Evolutionary conservation across 805 yeast genomes (phyloP).

Genomic region (Candida qinlingensis): DNA sequence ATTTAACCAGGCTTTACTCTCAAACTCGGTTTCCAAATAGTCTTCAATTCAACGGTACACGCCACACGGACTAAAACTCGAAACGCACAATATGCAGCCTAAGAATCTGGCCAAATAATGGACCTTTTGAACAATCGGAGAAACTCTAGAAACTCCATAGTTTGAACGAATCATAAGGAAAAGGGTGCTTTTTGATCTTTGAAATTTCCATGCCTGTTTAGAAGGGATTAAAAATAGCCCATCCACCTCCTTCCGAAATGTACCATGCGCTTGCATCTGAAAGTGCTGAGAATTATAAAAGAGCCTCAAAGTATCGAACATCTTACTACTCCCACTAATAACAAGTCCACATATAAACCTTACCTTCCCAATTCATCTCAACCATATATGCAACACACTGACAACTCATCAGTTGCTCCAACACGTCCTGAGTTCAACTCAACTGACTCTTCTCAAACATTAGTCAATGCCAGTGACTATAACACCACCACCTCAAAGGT

Average conservation of each 20-base stretch:
- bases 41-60: background rate
- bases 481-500: background rate
- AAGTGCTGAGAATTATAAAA: too few relatives aligned
- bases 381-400: background rate
- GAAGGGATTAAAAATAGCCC: background rate
- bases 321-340: too few relatives aligned
- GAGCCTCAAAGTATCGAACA: too few relatives aligned
- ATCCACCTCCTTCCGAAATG: background rate
- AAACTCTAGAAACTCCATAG: background rate
- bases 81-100: background rate
- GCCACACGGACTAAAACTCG: background rate
- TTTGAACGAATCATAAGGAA: background rate
- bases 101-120: background rate
- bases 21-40: background rate
- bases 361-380: background rate
- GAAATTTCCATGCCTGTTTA: background rate
- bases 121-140: background rate
- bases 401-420: background rate
- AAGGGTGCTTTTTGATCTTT: background rate
- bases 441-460: conserved; percentile 2
- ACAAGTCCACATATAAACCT: too few relatives aligned
- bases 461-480: background rate
- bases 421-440: conserved; percentile 2
- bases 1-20: background rate
- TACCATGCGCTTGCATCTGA: too few relatives aligned